Evolutionary conservation across 2,329 filamentous ascomycete species (phyloP).

Genomic region (Lachnum nothofagi): DNA sequence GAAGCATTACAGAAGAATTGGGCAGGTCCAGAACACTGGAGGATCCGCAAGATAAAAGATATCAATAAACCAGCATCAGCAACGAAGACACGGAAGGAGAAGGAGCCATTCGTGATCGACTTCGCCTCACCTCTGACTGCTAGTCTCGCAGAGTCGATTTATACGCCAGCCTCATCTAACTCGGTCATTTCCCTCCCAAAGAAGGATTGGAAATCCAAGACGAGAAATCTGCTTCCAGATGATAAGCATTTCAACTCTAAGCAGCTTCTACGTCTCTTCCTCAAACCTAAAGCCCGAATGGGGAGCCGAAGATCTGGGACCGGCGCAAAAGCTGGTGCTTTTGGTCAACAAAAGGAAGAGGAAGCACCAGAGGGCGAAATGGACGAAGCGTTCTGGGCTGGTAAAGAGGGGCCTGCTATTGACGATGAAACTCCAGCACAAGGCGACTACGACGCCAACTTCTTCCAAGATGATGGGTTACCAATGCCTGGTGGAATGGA

Average conservation of each 20-base stretch:
- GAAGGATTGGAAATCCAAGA: constrained; percentile 93
- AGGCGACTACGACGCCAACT: constrained; percentile 92
- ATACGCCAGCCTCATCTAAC: constrained; percentile 75
- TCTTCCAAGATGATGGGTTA: constrained; percentile 86
- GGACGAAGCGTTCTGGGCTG: constrained; percentile 94
- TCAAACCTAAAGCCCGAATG: constrained; percentile 88
- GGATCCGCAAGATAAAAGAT: constrained; percentile 88
- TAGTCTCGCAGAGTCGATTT: constrained; percentile 67
- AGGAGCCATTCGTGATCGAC: constrained; percentile 92
- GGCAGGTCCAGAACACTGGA: constrained; percentile 97
- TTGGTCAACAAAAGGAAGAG: constrained; percentile 45
- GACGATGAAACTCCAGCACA: constrained; percentile 52
- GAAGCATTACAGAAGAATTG: constrained; percentile 95
- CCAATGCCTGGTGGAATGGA: constrained; percentile 58
- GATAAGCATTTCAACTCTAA: constrained; percentile 98
- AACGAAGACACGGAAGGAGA: constrained; percentile 77
- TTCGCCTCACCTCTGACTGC: constrained; percentile 72
- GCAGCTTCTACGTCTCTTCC: constrained; percentile 80
- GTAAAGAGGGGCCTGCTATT: constrained; percentile 48
- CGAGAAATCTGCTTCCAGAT: constrained; percentile 85
- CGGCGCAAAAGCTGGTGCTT: constrained; percentile 39
- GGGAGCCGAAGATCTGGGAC: constrained; percentile 57
- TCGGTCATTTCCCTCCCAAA: constrained; percentile 80
- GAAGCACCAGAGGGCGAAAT: constrained; percentile 68
- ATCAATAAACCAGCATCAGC: constrained; percentile 57